Evolutionary conservation across 2,329 filamentous ascomycete genomes (phyloP).

Genomic region (Talaromyces islandicus): DNA sequence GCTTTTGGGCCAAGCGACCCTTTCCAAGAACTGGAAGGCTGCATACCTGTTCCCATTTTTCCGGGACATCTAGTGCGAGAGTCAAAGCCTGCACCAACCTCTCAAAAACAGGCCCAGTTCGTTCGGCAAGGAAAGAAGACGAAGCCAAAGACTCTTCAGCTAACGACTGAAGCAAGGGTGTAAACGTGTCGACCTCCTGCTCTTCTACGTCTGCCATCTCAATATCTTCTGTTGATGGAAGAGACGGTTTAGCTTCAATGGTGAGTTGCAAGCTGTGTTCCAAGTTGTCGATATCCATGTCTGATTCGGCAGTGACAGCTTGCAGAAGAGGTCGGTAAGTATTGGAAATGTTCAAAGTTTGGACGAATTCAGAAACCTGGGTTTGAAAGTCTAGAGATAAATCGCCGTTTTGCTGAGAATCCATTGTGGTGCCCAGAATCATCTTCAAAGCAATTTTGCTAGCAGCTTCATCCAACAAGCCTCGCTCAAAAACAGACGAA

Average conservation of each 20-base stretch:
- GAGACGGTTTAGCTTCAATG: constrained; percentile 53
- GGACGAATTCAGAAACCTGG: constrained; percentile 61
- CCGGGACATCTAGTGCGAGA: constrained; percentile 24
- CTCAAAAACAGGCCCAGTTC: constrained; percentile 29
- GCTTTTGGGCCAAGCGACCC: constrained; percentile 48
- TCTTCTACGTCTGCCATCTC: constrained; percentile 42
- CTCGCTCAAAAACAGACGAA: constrained; percentile 28
- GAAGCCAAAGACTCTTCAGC: constrained; percentile 21
- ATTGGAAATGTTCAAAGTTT: constrained; percentile 57
- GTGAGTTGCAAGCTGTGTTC: constrained; percentile 69
- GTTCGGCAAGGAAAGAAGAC: constrained; percentile 32
- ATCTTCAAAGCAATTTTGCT: constrained; percentile 25
- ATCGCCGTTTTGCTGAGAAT: constrained; percentile 42
- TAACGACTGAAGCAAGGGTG: constrained; percentile 28
- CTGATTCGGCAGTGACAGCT: constrained; percentile 59
- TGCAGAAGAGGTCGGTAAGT: constrained; percentile 59
- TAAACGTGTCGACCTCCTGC: constrained; percentile 24
- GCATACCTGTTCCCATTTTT: constrained; percentile 28
- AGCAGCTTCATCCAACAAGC: constrained; percentile 26
- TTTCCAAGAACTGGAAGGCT: constrained; percentile 32
- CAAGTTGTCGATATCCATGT: constrained; percentile 66
- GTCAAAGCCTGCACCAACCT: constrained; percentile 34
- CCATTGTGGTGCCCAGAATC: constrained; percentile 27
- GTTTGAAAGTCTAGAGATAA: constrained; percentile 48
- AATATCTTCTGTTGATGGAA: constrained; percentile 45